phyloP scores from a whole-genome alignment of 1,139 yeast genomes.

The Tardiomyces digboiensis region DNA sequence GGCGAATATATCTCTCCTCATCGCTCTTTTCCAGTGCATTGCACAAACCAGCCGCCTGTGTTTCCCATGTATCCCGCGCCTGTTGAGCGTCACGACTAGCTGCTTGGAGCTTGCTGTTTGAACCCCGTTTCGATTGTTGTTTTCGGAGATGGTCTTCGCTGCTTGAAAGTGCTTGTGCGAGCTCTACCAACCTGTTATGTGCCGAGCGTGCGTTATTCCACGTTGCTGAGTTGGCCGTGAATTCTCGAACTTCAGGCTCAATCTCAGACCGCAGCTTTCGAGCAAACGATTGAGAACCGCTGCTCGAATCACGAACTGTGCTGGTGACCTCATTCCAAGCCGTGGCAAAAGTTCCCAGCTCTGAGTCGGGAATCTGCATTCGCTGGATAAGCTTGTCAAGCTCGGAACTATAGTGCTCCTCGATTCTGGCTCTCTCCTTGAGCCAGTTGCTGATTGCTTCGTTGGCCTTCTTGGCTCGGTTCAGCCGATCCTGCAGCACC shows the following conservation, averaged over 20 bases:
- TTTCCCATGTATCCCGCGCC: conserved; percentile 44
- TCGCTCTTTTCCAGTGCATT: conserved; percentile 73
- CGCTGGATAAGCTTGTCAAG: conserved; percentile 23
- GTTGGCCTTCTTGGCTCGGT: conserved; percentile 20
- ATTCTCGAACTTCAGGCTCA: conserved; percentile 22
- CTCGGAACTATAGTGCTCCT: conserved; percentile 26
- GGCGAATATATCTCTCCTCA: conserved; percentile 49
- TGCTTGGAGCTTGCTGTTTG: conserved; percentile 16
- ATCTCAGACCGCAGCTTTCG: conserved; percentile 24
- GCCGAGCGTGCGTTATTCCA: conserved; percentile 23
- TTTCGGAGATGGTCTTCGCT: conserved; percentile 4
- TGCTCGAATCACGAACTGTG: conserved; percentile 20
- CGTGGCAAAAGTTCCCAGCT: conserved; percentile 25
- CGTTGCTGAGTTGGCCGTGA: conserved; percentile 13
- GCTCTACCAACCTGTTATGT: conserved; percentile 19
- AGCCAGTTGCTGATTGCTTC: conserved; percentile 30
- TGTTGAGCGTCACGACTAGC: conserved; percentile 13
- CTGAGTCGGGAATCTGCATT: conserved; percentile 13
- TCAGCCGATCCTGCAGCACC: conserved; percentile 24
- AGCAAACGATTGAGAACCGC: conserved; percentile 22
- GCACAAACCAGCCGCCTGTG: conserved; percentile 69
- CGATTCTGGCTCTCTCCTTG: conserved; percentile 26
- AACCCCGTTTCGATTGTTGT: conserved; percentile 5
- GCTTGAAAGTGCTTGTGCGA: conserved; percentile 15
- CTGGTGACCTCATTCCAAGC: conserved; percentile 24